Evolutionary conservation across 306 rosid species (phyloP).

Genomic region (Fragaria vesca): DNA sequence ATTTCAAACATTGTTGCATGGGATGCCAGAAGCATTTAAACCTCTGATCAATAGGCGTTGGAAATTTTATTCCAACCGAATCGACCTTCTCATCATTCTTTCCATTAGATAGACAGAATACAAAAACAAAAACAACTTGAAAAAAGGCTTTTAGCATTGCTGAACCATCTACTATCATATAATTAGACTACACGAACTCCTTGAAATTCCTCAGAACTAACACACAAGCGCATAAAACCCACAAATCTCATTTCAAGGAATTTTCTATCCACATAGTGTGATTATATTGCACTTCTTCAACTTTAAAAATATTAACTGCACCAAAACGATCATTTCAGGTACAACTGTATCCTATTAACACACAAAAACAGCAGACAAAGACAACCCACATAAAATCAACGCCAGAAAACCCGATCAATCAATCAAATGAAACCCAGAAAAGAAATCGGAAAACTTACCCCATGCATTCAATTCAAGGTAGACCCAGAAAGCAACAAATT

Average conservation of each 20-base stretch:
- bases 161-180: neutral
- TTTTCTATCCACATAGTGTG: neutral
- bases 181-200: neutral
- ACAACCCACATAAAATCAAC: neutral
- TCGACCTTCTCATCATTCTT: neutral
- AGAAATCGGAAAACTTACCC: slow-evolving; percentile 52
- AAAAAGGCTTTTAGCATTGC: neutral
- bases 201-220: slow-evolving; percentile 15
- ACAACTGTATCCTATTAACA: neutral
- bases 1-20: neutral
- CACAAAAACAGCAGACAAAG: neutral
- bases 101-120: neutral
- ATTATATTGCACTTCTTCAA: neutral
- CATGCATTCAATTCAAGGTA: slow-evolving; percentile 40
- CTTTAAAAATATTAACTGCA: neutral
- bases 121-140: neutral
- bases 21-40: neutral
- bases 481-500: slow-evolving; percentile 28
- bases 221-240: neutral
- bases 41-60: neutral
- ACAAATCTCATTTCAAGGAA: neutral
- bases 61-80: neutral
- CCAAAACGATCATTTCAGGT: neutral
- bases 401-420: neutral
- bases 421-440: slow-evolving; percentile 8